Evolutionary conservation across 116 monocot genomes (phyloP), one percentile per base, ranked within the genome.

Genomic region (Dioscorea cayenensis): DNA sequence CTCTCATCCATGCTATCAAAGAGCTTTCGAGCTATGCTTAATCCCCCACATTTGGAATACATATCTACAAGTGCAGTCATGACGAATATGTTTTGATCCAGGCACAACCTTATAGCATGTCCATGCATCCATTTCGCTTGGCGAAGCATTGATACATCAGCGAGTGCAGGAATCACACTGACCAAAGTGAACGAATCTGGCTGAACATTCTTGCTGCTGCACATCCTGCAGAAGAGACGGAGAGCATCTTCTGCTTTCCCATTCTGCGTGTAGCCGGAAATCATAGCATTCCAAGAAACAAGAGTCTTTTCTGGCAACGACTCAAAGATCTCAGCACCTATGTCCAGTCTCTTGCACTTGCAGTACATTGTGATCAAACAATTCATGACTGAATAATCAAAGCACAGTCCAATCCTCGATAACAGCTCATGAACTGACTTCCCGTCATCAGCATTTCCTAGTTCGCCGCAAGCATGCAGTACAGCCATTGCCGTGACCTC

Each of bases 251-350:
- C 66, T 0, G 79, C 17, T 4, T 49, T 66, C 2, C 67, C 79
- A 63, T 95, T 95, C 76, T 91, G 91, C 1, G 83, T 68, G 67
- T 76, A 92, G 48, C 95, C 89, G 12, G 79, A 81, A 49, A 95
- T 91, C 91, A 91, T 95, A 3, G 91, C 82, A 72, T 95, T 95
- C 95, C 95, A 91, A 1, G 95, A 89, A 18, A 95, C 84, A 23
- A 78, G 71, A 5, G 79, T 91, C 76, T 79, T 91, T 1, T 5
- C 27, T 18, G 28, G 65, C 69, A 89, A 55, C 14, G 62, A 75
- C 10, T 81, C 64, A 52, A 95, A 94, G 5, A 86, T 74, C 17
- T 86, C 65, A 6, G 32, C 64, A 6, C 85, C 90, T 25, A 85
- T 79, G 65, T 86, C 92, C 21, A 75, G 28, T 49, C 81, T 81